Base-by-base conservation (phyloP, 2,329 filamentous ascomycete species). In the Nannizziopsis barbatae region DNA sequence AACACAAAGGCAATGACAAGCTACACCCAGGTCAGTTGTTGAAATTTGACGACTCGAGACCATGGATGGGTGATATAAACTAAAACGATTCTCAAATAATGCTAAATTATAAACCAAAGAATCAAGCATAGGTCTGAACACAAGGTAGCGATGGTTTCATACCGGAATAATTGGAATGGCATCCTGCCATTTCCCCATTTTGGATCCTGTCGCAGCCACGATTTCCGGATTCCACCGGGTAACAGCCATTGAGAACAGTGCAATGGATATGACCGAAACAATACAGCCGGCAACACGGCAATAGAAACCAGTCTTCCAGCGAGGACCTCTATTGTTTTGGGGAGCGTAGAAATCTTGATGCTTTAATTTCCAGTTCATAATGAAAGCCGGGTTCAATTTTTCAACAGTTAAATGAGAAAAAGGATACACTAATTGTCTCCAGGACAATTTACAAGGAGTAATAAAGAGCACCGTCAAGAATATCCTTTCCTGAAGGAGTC, bases 141-240 rank as follows among this genome's bases (percentile, higher is more conserved):
- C 22, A 27, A 27, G 3, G 22, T 27, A 7, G 7, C 22, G 7
- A 27, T 27, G 22, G 22, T 37, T 17, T 41, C 50, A 32, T 51
- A 64, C 57, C 32, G 60, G 57, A 5, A 55, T 54, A 44, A 63
- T 54, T 4, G 59, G 53, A 41, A 63, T 51, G 27, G 56, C 57
- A 51, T 64, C 61, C 36, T 62, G 61, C 62, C 60, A 63, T 49
- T 58, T 60, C 5, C 58, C 58, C 36, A 53, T 49, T 35, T 45
- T 51, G 2, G 57, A 54, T 3, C 59, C 58, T 11, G 50, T 51
- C 12, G 50, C 55, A 50, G 62, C 60, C 37, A 57, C 56, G 50
- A 64, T 58, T 32, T 58, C 59, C 36, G 42, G 42, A 38, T 63
- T 52, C 60, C 61, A 62, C 15, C 48, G 45, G 3, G 54, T 55